Base-by-base conservation (phyloP, 108 stramenopile species). In the Conticribra guillardii region DNA sequence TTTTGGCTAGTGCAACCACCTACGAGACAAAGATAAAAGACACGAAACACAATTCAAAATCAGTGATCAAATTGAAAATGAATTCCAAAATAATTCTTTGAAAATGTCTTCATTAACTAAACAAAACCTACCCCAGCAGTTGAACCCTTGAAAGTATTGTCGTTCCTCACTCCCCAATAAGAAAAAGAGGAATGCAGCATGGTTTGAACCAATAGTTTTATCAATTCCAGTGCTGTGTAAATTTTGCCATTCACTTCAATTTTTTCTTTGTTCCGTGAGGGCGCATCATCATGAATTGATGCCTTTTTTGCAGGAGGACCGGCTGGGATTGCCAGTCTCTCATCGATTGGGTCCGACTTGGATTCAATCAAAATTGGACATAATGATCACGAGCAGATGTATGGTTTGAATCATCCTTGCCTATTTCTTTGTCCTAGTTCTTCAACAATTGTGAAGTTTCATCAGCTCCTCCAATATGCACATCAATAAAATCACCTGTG, bases 401-500 rank as follows among this genome's bases (percentile, higher is more conserved):
- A 15, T 48, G 15, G 14, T 45, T 46, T n/a, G n/a, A n/a, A 0
- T 32, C 69, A 5, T 64, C 47, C 2, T 27, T 16, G 8, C 22
- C 30, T 46, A 62, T 17, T 32, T 81, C 61, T 56, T 74, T 49
- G 30, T 86, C 85, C 82, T 80, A 83, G 58, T 49, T 31, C 17
- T 65, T 46, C 52, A 87, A 51, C 27, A 82, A 19, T 4, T 26
- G 54, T 4, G 82, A 23, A 1, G 72, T 70, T 26, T 82, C 81
- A 37, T 84, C 81, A 4, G 63, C 69, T 28, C 86, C 86, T 28
- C 86, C 86, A 14, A 87, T 62, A 31, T 80, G 70, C 2, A 32
- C 27, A 4, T 73, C 67, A 54, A 80, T 82, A 51, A 68, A 64
- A 87, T 84, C 2, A 87, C 70, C 60, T 82, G 83, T 3, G 86